A percentile compares a stretch with the other conserved stretches of the same genome.
Evolutionary conservation across 805 yeast genomes (phyloP).

Genomic region (Nakazawaea wyomingensis): DNA sequence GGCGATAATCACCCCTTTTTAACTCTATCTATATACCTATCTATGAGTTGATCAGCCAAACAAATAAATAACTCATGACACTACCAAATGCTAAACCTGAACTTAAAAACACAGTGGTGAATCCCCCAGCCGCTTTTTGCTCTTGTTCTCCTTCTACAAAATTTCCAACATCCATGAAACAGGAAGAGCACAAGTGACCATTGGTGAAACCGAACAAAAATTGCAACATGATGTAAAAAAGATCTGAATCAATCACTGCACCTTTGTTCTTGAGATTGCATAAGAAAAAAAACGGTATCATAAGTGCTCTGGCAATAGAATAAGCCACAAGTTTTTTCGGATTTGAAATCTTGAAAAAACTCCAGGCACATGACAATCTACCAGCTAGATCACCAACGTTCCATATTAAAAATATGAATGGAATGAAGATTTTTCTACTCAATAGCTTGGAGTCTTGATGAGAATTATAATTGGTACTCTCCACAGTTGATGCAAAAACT

Average conservation of each 20-base stretch:
- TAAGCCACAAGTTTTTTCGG: slow-evolving; percentile 45
- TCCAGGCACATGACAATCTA: slow-evolving; percentile 57
- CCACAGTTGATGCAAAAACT: slow-evolving; percentile 74
- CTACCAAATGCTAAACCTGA: slow-evolving; percentile 80
- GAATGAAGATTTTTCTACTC: slow-evolving; percentile 49
- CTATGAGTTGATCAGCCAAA: slow-evolving; percentile 19
- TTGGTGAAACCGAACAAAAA: slow-evolving; percentile 79
- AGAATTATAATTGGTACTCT: slow-evolving; percentile 37
- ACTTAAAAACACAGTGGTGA: slow-evolving; percentile 75
- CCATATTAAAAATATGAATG: slow-evolving; percentile 81
- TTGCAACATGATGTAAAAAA: slow-evolving; percentile 64
- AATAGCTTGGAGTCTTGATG: slow-evolving; percentile 31
- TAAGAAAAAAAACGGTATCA: slow-evolving; percentile 68
- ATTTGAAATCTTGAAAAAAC: slow-evolving; percentile 34
- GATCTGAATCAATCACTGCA: slow-evolving; percentile 45
- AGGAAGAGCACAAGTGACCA: slow-evolving; percentile 78
- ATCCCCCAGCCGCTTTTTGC: slow-evolving; percentile 92
- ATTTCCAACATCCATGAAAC: slow-evolving; percentile 71
- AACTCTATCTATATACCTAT: neutral
- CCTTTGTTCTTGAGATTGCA: slow-evolving; percentile 53
- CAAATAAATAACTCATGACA: slow-evolving; percentile 64
- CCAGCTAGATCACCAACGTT: slow-evolving; percentile 85
- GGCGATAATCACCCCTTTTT: neutral
- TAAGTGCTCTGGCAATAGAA: slow-evolving; percentile 48
- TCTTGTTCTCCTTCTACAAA: slow-evolving; percentile 58